Base-by-base conservation (phyloP, 352 stramenopile species). In the Globisporangium parvum region DNA sequence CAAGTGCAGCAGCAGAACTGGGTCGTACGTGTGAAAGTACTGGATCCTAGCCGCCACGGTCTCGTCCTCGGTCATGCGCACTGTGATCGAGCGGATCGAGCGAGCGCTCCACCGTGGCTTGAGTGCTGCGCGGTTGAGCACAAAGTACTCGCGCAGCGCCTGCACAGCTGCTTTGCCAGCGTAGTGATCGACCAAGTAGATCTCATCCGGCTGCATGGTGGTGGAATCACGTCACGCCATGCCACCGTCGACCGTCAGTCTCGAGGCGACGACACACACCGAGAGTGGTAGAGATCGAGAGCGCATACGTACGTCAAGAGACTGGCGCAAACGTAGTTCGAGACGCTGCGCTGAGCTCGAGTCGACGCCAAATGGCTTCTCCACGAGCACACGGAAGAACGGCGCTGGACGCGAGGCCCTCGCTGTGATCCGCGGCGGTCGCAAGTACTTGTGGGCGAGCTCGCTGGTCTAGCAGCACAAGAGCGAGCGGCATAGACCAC, bases 151-250 rank as follows among this genome's bases (percentile, higher is more conserved):
- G 1, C 67, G 46, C 26, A 92, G 69, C 0, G 71, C 75, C 18
- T 78, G 77, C 1, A 95, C 64, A n/a, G 69, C 77, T 2, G 56
- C 53, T 48, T 95, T 95, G 31, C 83, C 85, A n/a, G 88, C 74
- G 57, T 92, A 95, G 53, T 95, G 85, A 26, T 95, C 85, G 57
- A 93, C 89, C n/a, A 92, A 59, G n/a, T 85, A 83, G 28, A 93
- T 64, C 55, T 95, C 83, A 17, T 91, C 47, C 26, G 73, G 68
- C 71, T 86, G 21, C n/a, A 14, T 6, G 24, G 37, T n/a, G 45
- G 1, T 17, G 6, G n/a, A n/a, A 41, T 28, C 14, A 50, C 17
- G 20, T 20, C 14, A n/a, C 12, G 20, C 35, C 15, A 31, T n/a
- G 9, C n/a, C 21, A 31, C 11, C 17, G 24, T 10, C 48, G 23